phyloP scores from a whole-genome alignment of 805 yeast species.

The Saturnispora sekii region DNA sequence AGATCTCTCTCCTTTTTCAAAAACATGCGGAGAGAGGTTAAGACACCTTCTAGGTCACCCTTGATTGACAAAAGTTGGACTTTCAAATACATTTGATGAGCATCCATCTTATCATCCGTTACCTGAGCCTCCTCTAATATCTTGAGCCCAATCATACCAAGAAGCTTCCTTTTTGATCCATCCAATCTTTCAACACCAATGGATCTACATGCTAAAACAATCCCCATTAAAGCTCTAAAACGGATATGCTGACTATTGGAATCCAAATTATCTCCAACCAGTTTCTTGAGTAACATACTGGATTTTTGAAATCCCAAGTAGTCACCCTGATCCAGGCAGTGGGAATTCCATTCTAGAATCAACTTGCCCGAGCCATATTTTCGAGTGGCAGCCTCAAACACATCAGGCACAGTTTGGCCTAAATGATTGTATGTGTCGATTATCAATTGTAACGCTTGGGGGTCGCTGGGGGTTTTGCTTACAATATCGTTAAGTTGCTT shows the following conservation, averaged over 20 bases:
- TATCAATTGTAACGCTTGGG: constrained; percentile 39
- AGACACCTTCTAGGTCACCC: constrained; percentile 29
- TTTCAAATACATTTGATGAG: constrained; percentile 60
- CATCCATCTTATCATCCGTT: constrained; percentile 39
- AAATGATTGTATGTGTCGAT: constrained; percentile 33
- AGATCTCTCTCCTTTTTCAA: constrained; percentile 40
- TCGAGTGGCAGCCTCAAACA: constrained; percentile 49
- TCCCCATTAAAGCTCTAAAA: constrained; percentile 48
- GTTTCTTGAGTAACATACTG: constrained; percentile 34
- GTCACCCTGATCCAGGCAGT: constrained; percentile 39
- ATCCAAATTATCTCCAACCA: constrained; percentile 9
- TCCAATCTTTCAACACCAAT: constrained; percentile 26
- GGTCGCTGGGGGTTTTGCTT: constrained; percentile 42
- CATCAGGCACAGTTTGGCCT: constrained; percentile 30
- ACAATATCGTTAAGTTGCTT: constrained; percentile 24
- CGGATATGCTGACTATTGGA: constrained; percentile 28
- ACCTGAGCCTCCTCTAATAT: constrained; percentile 30
- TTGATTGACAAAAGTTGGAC: constrained; percentile 37
- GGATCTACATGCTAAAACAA: constrained; percentile 32
- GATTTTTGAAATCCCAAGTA: constrained; percentile 45
- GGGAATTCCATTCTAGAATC: constrained; percentile 48
- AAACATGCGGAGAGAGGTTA: constrained; percentile 24
- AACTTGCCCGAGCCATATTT: constrained; percentile 43
- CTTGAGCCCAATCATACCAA: constrained; percentile 52
- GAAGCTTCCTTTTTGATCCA: constrained; percentile 39